These are phyloP conservation scores for Pyrenochaeta sp. DNA, from an alignment of 2,329 filamentous ascomycete species.

Conservation along the genomic window DNA sequence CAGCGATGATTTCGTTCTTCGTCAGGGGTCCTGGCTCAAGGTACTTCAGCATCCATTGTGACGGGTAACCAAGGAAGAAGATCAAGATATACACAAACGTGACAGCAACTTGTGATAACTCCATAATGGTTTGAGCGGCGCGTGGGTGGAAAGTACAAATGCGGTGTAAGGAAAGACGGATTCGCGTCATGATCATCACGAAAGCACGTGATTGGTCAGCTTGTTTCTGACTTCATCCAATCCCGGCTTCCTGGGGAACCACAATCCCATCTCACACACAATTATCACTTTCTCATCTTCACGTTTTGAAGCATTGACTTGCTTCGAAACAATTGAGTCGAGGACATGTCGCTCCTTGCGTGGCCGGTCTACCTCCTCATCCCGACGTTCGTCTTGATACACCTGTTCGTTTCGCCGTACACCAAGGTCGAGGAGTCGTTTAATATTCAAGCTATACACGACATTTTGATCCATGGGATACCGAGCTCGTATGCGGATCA, in stretches of 20 bases:
- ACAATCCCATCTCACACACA: conserved; percentile 1
- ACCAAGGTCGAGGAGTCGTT: conserved; percentile 99
- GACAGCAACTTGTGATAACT: conserved; percentile 63
- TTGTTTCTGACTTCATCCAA: conserved; percentile 6
- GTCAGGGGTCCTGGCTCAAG: conserved; percentile 67
- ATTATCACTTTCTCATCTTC: too few relatives aligned
- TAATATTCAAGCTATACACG: conserved; percentile 92
- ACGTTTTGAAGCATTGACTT: too few relatives aligned
- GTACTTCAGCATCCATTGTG: conserved; percentile 72
- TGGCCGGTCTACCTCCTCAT: conserved; percentile 42
- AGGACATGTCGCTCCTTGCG: conserved; percentile 30
- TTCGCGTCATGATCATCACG: conserved; percentile 18
- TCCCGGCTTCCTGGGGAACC: conserved; percentile 1
- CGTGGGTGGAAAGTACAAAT: conserved; percentile 2
- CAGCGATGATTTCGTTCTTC: conserved; percentile 63
- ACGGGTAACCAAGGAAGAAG: conserved; percentile 72
- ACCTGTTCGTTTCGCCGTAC: conserved; percentile 80
- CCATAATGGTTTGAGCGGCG: conserved; percentile 23
- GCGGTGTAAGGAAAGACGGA: not conserved
- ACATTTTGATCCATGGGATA: conserved; percentile 82
- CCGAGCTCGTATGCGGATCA: conserved; percentile 64
- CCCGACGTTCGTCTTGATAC: conserved; percentile 58
- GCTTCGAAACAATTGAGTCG: too few relatives aligned
- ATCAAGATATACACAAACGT: conserved; percentile 72
- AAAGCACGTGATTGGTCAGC: conserved; percentile 33